phyloP scores from a whole-genome alignment of 164 flowering plant species.

The Akebia trifoliata region DNA sequence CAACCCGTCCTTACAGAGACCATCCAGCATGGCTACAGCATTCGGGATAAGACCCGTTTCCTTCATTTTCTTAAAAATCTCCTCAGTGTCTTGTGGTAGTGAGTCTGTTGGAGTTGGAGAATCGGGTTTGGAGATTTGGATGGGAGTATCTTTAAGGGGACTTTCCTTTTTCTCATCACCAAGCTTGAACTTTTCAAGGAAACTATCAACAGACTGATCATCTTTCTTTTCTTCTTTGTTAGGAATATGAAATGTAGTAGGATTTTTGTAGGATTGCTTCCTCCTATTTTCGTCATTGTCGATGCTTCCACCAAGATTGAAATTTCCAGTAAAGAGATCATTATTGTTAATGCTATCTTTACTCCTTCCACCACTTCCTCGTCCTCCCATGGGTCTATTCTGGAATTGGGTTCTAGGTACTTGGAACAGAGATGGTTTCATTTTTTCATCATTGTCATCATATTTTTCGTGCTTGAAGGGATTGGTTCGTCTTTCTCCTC shows the following conservation, averaged over 20 bases:
- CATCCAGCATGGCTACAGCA: slow-evolving; percentile 98
- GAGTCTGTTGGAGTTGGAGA: slow-evolving; percentile 6
- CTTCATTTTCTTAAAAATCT: slow-evolving; percentile 85
- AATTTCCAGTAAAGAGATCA: slow-evolving; percentile 1
- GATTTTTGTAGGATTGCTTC: neutral
- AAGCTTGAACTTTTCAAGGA: slow-evolving; percentile 51
- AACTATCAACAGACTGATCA: slow-evolving; percentile 21
- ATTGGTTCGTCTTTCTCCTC: slow-evolving; percentile 26
- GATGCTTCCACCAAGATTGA: neutral
- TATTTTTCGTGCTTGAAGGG: slow-evolving; percentile 4
- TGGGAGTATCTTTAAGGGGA: neutral
- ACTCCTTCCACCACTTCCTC: slow-evolving; percentile 9
- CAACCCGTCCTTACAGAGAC: slow-evolving; percentile 89
- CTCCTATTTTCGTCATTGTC: neutral
- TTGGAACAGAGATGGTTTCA: slow-evolving; percentile 3
- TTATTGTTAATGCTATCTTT: no score
- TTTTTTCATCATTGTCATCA: neutral
- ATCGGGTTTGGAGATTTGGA: neutral
- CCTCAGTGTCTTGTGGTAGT: slow-evolving; percentile 50
- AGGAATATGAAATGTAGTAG: slow-evolving; percentile 12
- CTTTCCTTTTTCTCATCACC: slow-evolving; percentile 23
- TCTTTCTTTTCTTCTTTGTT: slow-evolving; percentile 8
- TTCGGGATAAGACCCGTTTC: slow-evolving; percentile 85
- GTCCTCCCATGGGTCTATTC: slow-evolving; percentile 10
- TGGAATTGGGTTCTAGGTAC: slow-evolving; percentile 5